Conservation (phyloP, 345 rosid species). For the Anacardium occidentale region DNA sequence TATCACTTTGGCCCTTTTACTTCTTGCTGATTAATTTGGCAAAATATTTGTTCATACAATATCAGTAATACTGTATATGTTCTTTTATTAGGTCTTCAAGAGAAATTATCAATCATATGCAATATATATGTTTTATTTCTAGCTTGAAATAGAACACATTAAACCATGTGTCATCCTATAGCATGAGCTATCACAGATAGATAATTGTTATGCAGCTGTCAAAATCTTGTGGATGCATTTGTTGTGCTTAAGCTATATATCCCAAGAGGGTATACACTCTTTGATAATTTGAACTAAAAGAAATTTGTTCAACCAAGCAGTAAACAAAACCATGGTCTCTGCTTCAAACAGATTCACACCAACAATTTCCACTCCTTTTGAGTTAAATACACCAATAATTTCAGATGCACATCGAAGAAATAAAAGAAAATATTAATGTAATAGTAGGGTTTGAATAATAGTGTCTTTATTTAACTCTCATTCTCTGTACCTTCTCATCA, state of each 20-base stretch:
- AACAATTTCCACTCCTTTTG: constrained; percentile 23
- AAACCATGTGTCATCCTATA: background rate
- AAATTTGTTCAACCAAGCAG: constrained; percentile 26
- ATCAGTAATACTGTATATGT: too few relatives aligned
- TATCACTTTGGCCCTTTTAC: background rate
- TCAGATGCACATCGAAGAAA: constrained; percentile 24
- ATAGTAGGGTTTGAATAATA: background rate
- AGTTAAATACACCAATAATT: constrained; percentile 10
- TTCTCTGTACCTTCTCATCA: constrained; percentile 30
- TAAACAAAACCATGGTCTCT: constrained; percentile 25
- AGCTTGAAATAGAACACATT: background rate
- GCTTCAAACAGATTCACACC: constrained; percentile 29
- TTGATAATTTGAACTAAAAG: constrained; percentile 28
- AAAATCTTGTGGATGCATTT: constrained; percentile 18
- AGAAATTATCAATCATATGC: background rate
- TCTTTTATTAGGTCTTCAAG: too few relatives aligned
- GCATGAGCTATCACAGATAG: background rate
- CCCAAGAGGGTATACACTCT: constrained; percentile 28
- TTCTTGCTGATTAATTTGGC: background rate
- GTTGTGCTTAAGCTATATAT: constrained; percentile 32
- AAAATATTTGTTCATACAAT: background rate
- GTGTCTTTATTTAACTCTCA: background rate
- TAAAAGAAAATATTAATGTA: background rate
- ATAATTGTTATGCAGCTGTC: background rate
- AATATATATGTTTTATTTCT: background rate